Base-by-base conservation (phyloP, 768 basidiomycete species). In the Pleurotus salmoneostramineus region DNA sequence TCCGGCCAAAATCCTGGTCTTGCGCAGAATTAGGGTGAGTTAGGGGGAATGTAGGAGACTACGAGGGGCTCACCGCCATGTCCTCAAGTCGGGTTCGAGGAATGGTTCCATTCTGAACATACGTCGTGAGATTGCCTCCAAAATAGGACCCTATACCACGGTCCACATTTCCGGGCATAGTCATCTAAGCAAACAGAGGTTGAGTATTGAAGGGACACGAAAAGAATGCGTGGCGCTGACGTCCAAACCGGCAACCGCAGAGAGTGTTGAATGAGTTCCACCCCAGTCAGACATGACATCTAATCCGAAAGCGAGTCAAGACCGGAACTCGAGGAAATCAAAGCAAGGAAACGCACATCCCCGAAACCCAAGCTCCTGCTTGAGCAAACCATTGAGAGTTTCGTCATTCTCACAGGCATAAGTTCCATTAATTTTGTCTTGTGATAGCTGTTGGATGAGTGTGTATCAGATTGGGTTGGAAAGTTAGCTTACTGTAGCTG, bases 321-420 rank as follows among this genome's bases (percentile, higher is more conserved):
- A 27, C 21, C 21, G 21, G 21, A 27, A 27, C 21, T 27, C 1
- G 21, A 27, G 21, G 21, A 27, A 27, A 27, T 27, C 21, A 27
- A 27, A 27, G 57, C 5, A 17, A 57, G 35, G 5, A 33, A 55
- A 1, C 27, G 65, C 58, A 82, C 79, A 88, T 37, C 89, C 90
- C 71, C 87, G 87, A 77, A 91, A 93, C 8, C 85, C 89, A 52
- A 79, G 81, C 69, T 92, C 87, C 44, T 77, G 72, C 73, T 92
- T 92, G 58, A 92, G 74, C 15, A 93, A 76, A 57, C 83, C 81
- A 68, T 91, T 91, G 67, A 90, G 64, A 47, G 83, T 75, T 60
- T 83, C 83, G 69, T 84, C 78, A 64, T 89, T 88, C 66, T 91
- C 84, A 69, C 89, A 91, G 0, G 90, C 87, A 60, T 83, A 91